Evolutionary conservation across 2,329 filamentous ascomycete species (phyloP).

Genomic region (Hypoxylon rubiginosum): DNA sequence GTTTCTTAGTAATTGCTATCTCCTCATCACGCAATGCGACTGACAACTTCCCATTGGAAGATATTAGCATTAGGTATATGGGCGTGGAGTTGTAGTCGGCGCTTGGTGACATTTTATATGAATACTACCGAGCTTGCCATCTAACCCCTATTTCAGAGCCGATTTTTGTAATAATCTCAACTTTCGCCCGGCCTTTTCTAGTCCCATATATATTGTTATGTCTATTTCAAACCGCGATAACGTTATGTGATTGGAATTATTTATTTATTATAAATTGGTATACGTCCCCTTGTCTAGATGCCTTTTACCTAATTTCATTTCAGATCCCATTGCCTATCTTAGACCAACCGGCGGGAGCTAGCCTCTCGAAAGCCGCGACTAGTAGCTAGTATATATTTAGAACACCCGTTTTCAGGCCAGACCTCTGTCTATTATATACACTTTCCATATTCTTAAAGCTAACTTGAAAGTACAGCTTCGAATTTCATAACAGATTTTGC

Average conservation of each 20-base stretch:
- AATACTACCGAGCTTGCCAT: neutral
- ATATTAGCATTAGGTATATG: too few species aligned
- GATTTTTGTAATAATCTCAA: too few species aligned
- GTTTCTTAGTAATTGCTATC: neutral
- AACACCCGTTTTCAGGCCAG: neutral
- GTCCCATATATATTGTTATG: neutral
- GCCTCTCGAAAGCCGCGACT: neutral
- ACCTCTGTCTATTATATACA: too few species aligned
- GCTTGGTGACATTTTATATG: neutral
- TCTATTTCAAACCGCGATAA: neutral
- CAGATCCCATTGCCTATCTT: neutral
- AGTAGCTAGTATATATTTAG: neutral
- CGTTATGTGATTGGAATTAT: neutral
- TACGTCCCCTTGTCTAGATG: neutral
- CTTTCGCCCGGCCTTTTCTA: neutral
- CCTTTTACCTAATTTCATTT: slow-evolving; percentile 3
- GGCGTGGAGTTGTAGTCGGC: too few species aligned
- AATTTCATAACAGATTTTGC: too few species aligned
- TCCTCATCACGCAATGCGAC: neutral
- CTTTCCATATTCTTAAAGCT: too few species aligned
- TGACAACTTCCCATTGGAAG: too few species aligned
- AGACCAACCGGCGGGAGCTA: neutral
- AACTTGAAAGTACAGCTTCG: too few species aligned
- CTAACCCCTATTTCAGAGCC: neutral
- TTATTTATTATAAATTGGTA: neutral